Percentiles rank a stretch among this genome's conserved stretches.
phyloP scores from a whole-genome alignment of 306 rosid genomes.

The Rubus idaeus region DNA sequence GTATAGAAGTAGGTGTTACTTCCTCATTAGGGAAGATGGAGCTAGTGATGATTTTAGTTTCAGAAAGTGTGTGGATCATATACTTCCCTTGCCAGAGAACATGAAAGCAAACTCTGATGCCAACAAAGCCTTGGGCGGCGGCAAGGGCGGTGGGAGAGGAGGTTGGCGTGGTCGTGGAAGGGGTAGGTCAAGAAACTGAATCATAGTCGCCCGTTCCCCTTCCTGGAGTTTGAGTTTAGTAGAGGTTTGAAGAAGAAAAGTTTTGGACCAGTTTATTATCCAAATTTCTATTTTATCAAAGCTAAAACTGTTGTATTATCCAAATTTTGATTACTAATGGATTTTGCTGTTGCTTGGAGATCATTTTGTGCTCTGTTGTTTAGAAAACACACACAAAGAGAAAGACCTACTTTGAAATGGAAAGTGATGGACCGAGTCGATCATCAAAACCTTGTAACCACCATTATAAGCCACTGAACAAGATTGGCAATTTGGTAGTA shows the following conservation, averaged over 20 bases:
- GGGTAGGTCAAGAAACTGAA: slow-evolving; percentile 56
- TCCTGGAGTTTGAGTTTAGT: neutral
- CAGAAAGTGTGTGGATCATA: slow-evolving; percentile 79
- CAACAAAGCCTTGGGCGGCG: slow-evolving; percentile 53
- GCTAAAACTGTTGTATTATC: slow-evolving; percentile 9
- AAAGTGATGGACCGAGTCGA: neutral
- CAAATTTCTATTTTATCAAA: neutral
- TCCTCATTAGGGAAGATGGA: slow-evolving; percentile 67
- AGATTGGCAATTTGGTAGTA: neutral
- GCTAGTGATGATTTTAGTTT: slow-evolving; percentile 81
- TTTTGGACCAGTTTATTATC: neutral
- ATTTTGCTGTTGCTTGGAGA: slow-evolving; percentile 7
- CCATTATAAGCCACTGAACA: neutral
- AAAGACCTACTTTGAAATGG: neutral
- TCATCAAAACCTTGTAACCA: neutral
- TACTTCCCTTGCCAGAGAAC: slow-evolving; percentile 76
- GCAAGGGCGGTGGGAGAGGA: slow-evolving; percentile 60
- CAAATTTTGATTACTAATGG: slow-evolving; percentile 9
- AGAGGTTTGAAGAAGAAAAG: neutral
- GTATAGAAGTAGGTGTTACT: slow-evolving; percentile 78
- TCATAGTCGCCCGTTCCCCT: slow-evolving; percentile 1
- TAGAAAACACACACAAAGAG: neutral
- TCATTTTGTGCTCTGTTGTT: neutral
- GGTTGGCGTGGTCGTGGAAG: slow-evolving; percentile 62
- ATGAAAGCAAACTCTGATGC: slow-evolving; percentile 54